Conservation (phyloP, 2,329 filamentous ascomycete species). For the Xylariaceae sp. region DNA sequence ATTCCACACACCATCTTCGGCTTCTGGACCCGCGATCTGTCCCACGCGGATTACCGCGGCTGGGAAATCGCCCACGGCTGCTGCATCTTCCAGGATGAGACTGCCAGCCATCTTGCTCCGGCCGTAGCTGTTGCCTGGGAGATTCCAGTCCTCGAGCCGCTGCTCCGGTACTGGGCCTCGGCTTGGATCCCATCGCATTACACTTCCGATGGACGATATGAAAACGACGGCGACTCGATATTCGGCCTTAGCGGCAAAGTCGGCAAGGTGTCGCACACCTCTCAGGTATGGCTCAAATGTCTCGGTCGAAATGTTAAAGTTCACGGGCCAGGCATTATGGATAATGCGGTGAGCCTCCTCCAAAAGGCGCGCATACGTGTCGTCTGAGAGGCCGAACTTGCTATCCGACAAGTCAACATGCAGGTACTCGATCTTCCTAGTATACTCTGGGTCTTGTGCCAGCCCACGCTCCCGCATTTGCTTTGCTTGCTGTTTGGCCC, state of each 20-base stretch:
- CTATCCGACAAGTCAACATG: constrained; percentile 21
- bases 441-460: background rate
- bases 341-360: constrained; percentile 16
- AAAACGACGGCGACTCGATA: constrained; percentile 42
- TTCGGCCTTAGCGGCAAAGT: constrained; percentile 31
- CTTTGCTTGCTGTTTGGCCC: constrained; percentile 16
- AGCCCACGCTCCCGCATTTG: constrained; percentile 18
- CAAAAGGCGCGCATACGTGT: constrained; percentile 13
- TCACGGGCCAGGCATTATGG: constrained; percentile 51
- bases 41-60: constrained; percentile 51
- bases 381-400: constrained; percentile 17
- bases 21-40: constrained; percentile 51
- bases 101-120: constrained; percentile 49
- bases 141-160: constrained; percentile 41
- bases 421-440: constrained; percentile 23
- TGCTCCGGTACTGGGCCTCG: constrained; percentile 45
- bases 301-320: constrained; percentile 40
- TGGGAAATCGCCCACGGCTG: constrained; percentile 43
- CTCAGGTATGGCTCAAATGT: constrained; percentile 45
- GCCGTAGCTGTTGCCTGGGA: constrained; percentile 47
- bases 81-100: constrained; percentile 49
- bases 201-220: constrained; percentile 49
- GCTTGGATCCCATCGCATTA: constrained; percentile 42
- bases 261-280: constrained; percentile 46
- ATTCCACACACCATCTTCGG: constrained; percentile 56